Base-by-base conservation (phyloP, 2,329 filamentous ascomycete species). In the Fusarium camptoceras region DNA sequence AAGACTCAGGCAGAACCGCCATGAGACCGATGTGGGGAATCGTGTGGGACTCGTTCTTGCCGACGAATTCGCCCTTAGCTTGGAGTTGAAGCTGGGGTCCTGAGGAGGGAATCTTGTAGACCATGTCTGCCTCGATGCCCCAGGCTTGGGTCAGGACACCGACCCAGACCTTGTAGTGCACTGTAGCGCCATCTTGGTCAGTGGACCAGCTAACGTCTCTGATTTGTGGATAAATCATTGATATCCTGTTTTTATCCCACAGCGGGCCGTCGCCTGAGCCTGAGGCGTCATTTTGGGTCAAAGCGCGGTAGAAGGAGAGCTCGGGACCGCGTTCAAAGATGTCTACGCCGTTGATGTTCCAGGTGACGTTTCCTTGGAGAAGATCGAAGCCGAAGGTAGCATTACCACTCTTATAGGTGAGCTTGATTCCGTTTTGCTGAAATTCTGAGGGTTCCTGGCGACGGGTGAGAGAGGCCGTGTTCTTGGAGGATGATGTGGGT, bases 141-240 rank as follows among this genome's bases (percentile, higher is more conserved):
- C 66, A 68, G 0, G 53, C 66, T 0, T 30, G 54, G 0, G 59
- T 68, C 20, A 59, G 37, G 25, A 59, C 64, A 0, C 59, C 64
- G 4, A 68, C 59, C 65, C 65, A 64, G 24, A 68, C 44, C 2
- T 64, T 68, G 3, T 59, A 68, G 6, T 68, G 65, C 3, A 68
- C 25, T 0, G 39, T 24, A 0, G 59, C 53, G 1, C 28, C 51
- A 6, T 41, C n/a, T 0, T 51, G 8, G 0, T 30, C 39, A 1
- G 25, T 16, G 0, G 16, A 7, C 65, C 65, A 68, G 0, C 43
- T 68, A 0, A 68, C 65, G 5, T 59, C 59, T 11, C 54, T 9
- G 2, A 59, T 28, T 30, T 68, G 65, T 0, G 65, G 25, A 0
- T 68, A 68, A 0, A 64, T 50, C 59, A 68, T 68, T 1, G 31